phyloP scores from a whole-genome alignment of 805 yeast genomes.

The Jamesozyma jinghongensis region DNA sequence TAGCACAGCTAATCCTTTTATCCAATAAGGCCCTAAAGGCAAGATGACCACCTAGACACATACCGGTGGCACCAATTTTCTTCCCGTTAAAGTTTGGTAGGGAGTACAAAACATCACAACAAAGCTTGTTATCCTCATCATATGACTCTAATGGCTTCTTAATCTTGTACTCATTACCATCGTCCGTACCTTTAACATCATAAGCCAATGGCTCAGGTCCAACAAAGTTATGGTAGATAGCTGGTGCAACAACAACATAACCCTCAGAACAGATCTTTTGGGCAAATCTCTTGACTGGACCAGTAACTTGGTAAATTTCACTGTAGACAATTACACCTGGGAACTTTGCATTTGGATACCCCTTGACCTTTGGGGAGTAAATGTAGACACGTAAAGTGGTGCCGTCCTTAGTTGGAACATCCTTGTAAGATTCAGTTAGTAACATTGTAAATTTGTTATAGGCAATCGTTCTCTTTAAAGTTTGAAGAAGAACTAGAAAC shows the following conservation, averaged over 20 bases:
- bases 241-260: slow-evolving; percentile 69
- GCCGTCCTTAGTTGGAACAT: slow-evolving; percentile 55
- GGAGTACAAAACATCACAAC: slow-evolving; percentile 51
- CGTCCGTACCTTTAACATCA: slow-evolving; percentile 66
- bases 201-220: slow-evolving; percentile 56
- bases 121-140: slow-evolving; percentile 61
- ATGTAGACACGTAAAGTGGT: slow-evolving; percentile 58
- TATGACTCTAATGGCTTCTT: slow-evolving; percentile 61
- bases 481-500: no score
- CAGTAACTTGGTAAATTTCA: slow-evolving; percentile 76
- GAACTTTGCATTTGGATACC: slow-evolving; percentile 69
- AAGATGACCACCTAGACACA: slow-evolving; percentile 81
- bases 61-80: slow-evolving; percentile 71
- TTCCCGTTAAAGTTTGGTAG: slow-evolving; percentile 57
- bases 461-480: no score
- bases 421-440: slow-evolving; percentile 55
- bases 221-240: slow-evolving; percentile 68
- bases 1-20: slow-evolving; percentile 53
- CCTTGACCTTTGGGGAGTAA: slow-evolving; percentile 59
- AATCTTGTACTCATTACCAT: slow-evolving; percentile 58
- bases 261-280: slow-evolving; percentile 75
- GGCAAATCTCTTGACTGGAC: slow-evolving; percentile 73
- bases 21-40: slow-evolving; percentile 62
- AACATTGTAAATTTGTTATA: slow-evolving; percentile 38
- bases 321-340: slow-evolving; percentile 75